These are phyloP conservation scores for Penicillium sp. DNA, from an alignment of 2,329 filamentous ascomycete genomes.

Conservation along the genomic window DNA sequence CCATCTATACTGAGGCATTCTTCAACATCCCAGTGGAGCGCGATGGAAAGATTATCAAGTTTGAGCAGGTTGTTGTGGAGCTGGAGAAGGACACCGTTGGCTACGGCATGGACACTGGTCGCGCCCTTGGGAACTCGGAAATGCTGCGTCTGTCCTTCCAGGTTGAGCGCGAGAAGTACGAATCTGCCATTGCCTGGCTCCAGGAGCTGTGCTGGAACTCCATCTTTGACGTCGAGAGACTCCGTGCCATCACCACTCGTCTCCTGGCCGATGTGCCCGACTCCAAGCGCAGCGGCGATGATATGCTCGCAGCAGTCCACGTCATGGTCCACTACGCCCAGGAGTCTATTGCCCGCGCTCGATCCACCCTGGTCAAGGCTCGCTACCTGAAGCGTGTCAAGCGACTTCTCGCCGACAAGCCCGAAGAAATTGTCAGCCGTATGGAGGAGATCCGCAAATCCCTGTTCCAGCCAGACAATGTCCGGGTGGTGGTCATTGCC, in stretches of 20 bases:
- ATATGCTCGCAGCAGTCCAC: conserved; percentile 64
- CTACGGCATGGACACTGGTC: conserved; percentile 71
- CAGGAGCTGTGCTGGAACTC: conserved; percentile 84
- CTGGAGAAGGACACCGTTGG: conserved; percentile 89
- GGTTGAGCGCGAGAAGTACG: conserved; percentile 85
- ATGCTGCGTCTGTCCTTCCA: conserved; percentile 80
- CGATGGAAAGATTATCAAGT: conserved; percentile 74
- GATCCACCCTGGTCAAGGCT: conserved; percentile 80
- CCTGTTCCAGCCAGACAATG: conserved; percentile 81
- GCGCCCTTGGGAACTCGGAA: conserved; percentile 74
- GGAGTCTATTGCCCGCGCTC: conserved; percentile 74
- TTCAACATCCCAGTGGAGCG: conserved; percentile 86
- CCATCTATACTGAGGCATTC: conserved; percentile 87
- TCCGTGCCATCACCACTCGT: conserved; percentile 69
- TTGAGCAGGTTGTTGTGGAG: conserved; percentile 89
- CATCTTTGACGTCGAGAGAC: conserved; percentile 74
- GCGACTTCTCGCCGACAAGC: conserved; percentile 75
- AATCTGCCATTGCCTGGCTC: conserved; percentile 78
- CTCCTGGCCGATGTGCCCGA: conserved; percentile 90
- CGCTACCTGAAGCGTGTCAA: conserved; percentile 84
- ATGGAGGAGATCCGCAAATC: conserved; percentile 74
- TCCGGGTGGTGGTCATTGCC: conserved; percentile 81
- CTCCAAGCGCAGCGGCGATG: conserved; percentile 76
- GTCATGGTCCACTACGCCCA: conserved; percentile 78
- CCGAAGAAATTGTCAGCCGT: conserved; percentile 71